Evolutionary conservation across 176 grass and related monocot genomes (phyloP).

Genomic region (Lolium rigidum): DNA sequence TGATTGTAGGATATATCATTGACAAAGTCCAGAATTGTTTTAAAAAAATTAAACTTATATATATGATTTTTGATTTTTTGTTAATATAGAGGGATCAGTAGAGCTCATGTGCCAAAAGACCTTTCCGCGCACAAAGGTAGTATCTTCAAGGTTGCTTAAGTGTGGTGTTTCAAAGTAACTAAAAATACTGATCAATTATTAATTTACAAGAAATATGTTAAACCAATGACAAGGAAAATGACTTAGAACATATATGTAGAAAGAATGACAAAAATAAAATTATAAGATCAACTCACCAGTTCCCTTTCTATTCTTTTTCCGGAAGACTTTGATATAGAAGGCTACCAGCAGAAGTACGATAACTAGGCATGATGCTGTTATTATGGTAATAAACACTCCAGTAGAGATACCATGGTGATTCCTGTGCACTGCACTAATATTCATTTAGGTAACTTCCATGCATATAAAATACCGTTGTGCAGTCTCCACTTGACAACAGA

Average conservation of each 20-base stretch:
- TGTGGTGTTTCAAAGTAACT: neutral
- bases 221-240: slow-evolving; percentile 7
- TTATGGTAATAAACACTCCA: slow-evolving; percentile 43
- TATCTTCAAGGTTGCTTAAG: neutral
- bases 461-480: neutral
- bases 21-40: no score
- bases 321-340: slow-evolving; percentile 55
- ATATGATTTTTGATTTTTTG: no score
- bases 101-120: no score
- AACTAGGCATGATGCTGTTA: slow-evolving; percentile 47
- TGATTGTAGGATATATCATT: no score
- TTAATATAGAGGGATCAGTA: no score
- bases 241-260: neutral
- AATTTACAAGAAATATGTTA: slow-evolving; percentile 12
- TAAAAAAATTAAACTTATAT: no score
- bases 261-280: slow-evolving; percentile 22
- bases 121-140: neutral
- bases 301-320: slow-evolving; percentile 40
- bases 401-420: slow-evolving; percentile 40
- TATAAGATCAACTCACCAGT: slow-evolving; percentile 53
- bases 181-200: neutral
- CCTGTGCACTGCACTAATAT: slow-evolving; percentile 24
- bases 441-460: slow-evolving; percentile 30
- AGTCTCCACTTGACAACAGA: neutral
- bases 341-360: slow-evolving; percentile 38